Evolutionary conservation across 495 filamentous ascomycete species (phyloP), one percentile per base, ranked within the genome.

Genomic region (Podospora fimiseda): DNA sequence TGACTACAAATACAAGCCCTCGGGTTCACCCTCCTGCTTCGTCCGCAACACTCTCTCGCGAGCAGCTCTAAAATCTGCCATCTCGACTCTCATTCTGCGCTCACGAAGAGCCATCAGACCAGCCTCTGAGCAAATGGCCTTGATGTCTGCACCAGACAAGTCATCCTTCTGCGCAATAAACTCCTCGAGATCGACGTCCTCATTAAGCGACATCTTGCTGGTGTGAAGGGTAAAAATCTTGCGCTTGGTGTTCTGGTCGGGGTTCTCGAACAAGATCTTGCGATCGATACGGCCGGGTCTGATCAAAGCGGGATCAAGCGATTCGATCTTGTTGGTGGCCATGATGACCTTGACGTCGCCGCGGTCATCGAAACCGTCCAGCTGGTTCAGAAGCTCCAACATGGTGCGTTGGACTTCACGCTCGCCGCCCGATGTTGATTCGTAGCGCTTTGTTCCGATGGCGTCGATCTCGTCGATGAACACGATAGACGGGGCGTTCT

Each of bases 141-240:
- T 93, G 74, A 99, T 97, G 75, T 99, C 93, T 38, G 93, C 93
- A 62, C 93, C 93, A 33, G 89, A 95, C 2, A 99, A 79, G 65
- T 99, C 93, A 61, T 99, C 93, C 76, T 99, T 99, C 75, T 95
- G 90, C 60, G 82, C 89, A 65, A 99, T 95, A 67, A 99, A 97
- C 72, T 99, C 93, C 58, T 97, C 93, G 42, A 99, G 79, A 58
- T 99, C 93, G 43, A 99, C 93, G 61, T 99, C 93, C 58, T 87
- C 82, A 64, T 86, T 88, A 40, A 97, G 80, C 13, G 87, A 94
- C 93, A 99, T 99, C 81, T 99, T 99, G 61, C 87, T 91, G 15
- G 93, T 99, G 73, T 99, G 93, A n/a, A 99, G 83, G 20, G 85
- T 89, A 74, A 99, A 99, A 65, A 99, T 99, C 84, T 98, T 99